Evolutionary conservation across 352 stramenopile genomes (phyloP).

Genomic region (Phytophthora vignae): DNA sequence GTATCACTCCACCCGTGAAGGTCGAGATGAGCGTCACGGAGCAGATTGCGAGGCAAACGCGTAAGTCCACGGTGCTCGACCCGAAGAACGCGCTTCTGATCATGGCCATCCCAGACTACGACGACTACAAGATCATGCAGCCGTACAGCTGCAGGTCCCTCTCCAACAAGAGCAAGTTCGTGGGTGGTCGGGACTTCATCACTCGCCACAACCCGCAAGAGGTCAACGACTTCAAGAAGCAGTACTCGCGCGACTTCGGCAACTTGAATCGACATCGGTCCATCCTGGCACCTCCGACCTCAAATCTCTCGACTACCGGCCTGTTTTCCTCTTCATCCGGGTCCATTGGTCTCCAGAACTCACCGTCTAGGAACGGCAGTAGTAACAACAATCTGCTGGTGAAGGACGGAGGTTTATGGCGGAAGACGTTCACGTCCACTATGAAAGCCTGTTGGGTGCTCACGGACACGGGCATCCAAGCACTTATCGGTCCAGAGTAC

Average conservation of each 20-base stretch:
- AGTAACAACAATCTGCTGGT: conserved; percentile 29
- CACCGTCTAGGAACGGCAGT: conserved; percentile 22
- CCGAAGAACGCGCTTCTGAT: conserved; percentile 75
- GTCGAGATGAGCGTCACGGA: conserved; percentile 73
- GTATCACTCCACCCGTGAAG: conserved; percentile 33
- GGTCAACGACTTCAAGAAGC: conserved; percentile 79
- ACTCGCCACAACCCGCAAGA: conserved; percentile 79
- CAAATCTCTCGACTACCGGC: conserved; percentile 30
- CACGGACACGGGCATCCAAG: conserved; percentile 64
- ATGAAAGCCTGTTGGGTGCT: conserved; percentile 78
- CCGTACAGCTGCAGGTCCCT: conserved; percentile 78
- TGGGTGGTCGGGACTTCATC: conserved; percentile 73
- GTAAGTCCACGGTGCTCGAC: conserved; percentile 76
- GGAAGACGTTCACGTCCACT: conserved; percentile 49
- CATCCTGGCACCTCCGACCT: conserved; percentile 54
- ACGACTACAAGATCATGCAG: conserved; percentile 81
- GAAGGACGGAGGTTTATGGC: conserved; percentile 48
- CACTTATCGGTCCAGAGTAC: conserved; percentile 73
- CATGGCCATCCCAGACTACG: conserved; percentile 80
- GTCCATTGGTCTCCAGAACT: conserved; percentile 35
- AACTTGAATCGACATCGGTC: conserved; percentile 73
- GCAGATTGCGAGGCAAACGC: conserved; percentile 69
- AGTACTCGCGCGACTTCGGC: conserved; percentile 75
- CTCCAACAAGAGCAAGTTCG: conserved; percentile 68
- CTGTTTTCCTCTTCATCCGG: conserved; percentile 35